Evolutionary conservation across 306 rosid species (phyloP).

Genomic region (Argentina anserina): DNA sequence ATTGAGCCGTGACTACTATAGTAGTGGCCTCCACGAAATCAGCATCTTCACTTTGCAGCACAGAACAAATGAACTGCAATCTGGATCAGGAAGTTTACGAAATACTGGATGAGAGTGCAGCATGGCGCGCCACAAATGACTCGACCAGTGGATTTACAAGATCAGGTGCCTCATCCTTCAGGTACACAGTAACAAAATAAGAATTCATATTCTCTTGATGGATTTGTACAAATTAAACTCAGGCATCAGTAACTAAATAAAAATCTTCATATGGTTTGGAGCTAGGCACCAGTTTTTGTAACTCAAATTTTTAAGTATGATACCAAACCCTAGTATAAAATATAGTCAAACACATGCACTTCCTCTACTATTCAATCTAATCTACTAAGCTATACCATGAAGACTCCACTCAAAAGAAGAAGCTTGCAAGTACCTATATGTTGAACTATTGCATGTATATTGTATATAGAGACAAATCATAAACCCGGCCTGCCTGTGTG

Average conservation of each 20-base stretch:
- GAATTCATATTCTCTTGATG: slow-evolving; percentile 10
- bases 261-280: not conserved
- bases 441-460: not conserved
- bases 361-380: not conserved
- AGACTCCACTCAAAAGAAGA: not conserved
- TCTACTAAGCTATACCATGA: not conserved
- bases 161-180: slow-evolving; percentile 92
- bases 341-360: not conserved
- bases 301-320: not conserved
- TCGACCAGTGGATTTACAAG: slow-evolving; percentile 86
- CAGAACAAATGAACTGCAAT: too few species aligned
- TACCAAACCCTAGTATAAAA: not conserved
- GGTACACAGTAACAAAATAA: slow-evolving; percentile 14
- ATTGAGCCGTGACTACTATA: too few species aligned
- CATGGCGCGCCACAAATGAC: slow-evolving; percentile 89
- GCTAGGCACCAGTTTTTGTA: not conserved
- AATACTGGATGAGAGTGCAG: slow-evolving; percentile 38
- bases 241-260: not conserved
- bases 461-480: not conserved
- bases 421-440: not conserved
- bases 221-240: not conserved
- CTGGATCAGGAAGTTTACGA: not conserved
- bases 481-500: not conserved
- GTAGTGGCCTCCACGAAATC: too few species aligned
- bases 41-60: too few species aligned